Base-by-base conservation (phyloP, 805 yeast genomes). In the Dipodascus albidus region DNA sequence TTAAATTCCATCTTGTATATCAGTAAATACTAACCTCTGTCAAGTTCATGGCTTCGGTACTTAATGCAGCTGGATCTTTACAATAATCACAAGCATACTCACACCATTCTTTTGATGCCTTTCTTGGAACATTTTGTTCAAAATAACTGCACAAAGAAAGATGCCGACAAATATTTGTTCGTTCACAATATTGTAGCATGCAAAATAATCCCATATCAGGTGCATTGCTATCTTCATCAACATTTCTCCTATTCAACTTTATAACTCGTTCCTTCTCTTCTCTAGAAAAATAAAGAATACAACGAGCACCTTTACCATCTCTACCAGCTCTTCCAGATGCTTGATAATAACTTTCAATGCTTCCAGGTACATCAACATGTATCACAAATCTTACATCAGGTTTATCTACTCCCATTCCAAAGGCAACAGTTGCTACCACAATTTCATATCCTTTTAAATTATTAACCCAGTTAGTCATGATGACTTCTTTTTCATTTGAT, bases 291-390 rank as follows among this genome's bases (percentile, higher is more conserved):
- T 79, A 91, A 77, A 90, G 77, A 15, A 87, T 77, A 69, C 97
- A 91, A 55, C 82, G 83, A 1, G 96, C 84, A 47, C 73, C 78
- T 3, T 78, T 70, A 0, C 97, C 96, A 70, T 91, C 99, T 70
- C 99, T 78, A 3, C 99, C 99, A 3, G 97, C 98, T 68, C 99
- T 80, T n/a, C 99, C 99, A 0, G 97, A 88, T 64, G 90, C 97
- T 68, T 91, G 99, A 62, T 91, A 91, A 67, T 91, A 91, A 0
- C 96, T 96, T 69, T 91, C 98, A 54, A 91, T 71, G 53, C 88
- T 87, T 61, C 96, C 74, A 0, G 98, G 97, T 20, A 91, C 71
- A 6, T 90, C 86, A 56, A 83, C 75, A 68, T 91, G 98, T 48
- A 87, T 80, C 2, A 91, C 97, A 70, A 77, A 90, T 50, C 98